Base-by-base conservation (phyloP, 805 yeast genomes). In the Metschnikowia cerradonensis region DNA sequence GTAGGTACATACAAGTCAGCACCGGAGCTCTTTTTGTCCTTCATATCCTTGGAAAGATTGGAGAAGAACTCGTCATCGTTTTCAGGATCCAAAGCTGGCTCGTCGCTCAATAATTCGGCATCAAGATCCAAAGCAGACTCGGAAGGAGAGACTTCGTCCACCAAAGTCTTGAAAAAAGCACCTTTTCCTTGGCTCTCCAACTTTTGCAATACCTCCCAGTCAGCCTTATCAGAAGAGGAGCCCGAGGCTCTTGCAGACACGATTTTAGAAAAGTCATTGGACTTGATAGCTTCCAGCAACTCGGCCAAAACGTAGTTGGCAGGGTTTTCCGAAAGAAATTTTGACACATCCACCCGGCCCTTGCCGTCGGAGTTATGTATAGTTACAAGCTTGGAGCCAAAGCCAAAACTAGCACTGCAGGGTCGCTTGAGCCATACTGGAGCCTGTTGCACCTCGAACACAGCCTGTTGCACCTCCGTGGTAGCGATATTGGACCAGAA, bases 371-470 rank as follows among this genome's bases (percentile, higher is more conserved):
- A 71, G 8, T 72, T 69, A 35, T 66, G 60, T 13, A 85, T 82
- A 11, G 75, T 67, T 3, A 86, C 91, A 38, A 94, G 66, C 70
- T 89, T 90, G 48, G 96, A 96, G 53, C 99, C 99, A 71, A 90
- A 92, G 0, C 96, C 98, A 77, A 95, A 94, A 2, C 82, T 73
- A 13, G 86, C 96, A 45, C 85, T 76, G 4, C 80, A 76, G 11
- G 90, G 90, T 57, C 86, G 77, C 54, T 81, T 80, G 53, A 89
- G 79, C 99, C 99, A 94, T 52, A 75, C 68, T 45, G 99, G 99
- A 19, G 97, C 94, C 70, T 90, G 96, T 55, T 78, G 75, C 31
- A 81, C 75, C 38, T 79, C 78, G 59, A 85, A 84, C 34, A 81
- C 80, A 10, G 97, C 94, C 58, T 85, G 88, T 61, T 79, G 85